These are phyloP conservation scores for Deuterostichococcus epilithicus DNA, from an alignment of 139 green algal genomes.

Conservation along the genomic window DNA sequence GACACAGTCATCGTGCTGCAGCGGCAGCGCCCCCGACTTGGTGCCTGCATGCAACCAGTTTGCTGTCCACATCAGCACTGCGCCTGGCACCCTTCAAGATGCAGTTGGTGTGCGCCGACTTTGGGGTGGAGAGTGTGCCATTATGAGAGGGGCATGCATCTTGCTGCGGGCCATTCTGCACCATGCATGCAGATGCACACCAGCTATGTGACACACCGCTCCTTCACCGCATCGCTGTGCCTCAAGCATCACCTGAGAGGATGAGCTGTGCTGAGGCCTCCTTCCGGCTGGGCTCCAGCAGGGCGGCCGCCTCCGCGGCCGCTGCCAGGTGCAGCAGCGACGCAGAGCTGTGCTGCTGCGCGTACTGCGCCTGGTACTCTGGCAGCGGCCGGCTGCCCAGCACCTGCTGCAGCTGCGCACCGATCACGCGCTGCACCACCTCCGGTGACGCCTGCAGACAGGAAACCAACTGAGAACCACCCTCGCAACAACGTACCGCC, in stretches of 20 bases:
- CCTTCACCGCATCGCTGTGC: no score
- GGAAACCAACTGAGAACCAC: no score
- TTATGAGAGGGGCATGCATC: no score
- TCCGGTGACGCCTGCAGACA: conserved; percentile 1
- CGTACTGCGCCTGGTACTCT: conserved; percentile 33
- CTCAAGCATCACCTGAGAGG: background rate
- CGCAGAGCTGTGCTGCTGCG: conserved; percentile 18
- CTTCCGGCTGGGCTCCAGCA: conserved; percentile 27
- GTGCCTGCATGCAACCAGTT: background rate
- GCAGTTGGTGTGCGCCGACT: no score
- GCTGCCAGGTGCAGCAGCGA: conserved; percentile 43
- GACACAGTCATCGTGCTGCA: conserved; percentile 28
- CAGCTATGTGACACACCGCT: no score
- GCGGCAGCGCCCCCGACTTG: conserved; percentile 7
- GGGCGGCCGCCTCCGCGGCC: conserved; percentile 37
- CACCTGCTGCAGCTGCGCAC: conserved; percentile 31
- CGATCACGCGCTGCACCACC: conserved; percentile 42
- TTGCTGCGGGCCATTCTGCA: no score
- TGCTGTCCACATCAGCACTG: no score
- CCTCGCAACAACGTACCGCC: no score
- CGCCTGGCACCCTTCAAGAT: no score
- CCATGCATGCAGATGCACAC: no score
- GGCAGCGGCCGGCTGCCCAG: conserved; percentile 25
- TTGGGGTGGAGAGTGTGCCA: no score
- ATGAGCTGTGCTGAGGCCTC: conserved; percentile 19